Percentiles rank a stretch among this genome's conserved stretches.
phyloP scores from a whole-genome alignment of 768 basidiomycete species.

The Leccinum olivaceopallidum region DNA sequence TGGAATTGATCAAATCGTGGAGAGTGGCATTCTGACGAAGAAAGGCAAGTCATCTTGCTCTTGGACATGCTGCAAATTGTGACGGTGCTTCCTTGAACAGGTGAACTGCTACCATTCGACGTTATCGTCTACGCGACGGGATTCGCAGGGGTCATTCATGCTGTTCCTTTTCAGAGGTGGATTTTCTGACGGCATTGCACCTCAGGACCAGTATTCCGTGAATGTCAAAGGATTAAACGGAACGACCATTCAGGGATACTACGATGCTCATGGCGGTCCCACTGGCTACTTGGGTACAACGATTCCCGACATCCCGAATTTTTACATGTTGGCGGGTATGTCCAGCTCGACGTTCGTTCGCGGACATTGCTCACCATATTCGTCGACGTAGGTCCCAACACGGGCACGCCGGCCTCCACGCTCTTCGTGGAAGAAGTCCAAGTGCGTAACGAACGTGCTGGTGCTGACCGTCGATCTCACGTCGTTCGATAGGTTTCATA shows the following conservation, averaged over 20 bases:
- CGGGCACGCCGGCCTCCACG: slow-evolving; percentile 26
- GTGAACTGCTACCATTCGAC: slow-evolving; percentile 33
- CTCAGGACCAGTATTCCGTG: slow-evolving; percentile 24
- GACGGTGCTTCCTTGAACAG: slow-evolving; percentile 12
- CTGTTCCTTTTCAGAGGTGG: background rate
- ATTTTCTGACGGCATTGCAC: slow-evolving; percentile 1
- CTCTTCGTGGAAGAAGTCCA: slow-evolving; percentile 32
- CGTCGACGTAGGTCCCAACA: slow-evolving; percentile 27
- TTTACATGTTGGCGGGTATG: slow-evolving; percentile 34
- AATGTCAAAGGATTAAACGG: slow-evolving; percentile 27
- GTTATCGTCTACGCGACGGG: slow-evolving; percentile 37
- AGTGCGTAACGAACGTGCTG: slow-evolving; percentile 14
- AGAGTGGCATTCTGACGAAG: slow-evolving; percentile 26
- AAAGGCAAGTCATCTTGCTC: slow-evolving; percentile 14
- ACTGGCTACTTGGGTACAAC: slow-evolving; percentile 34
- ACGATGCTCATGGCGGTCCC: slow-evolving; percentile 31
- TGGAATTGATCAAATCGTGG: slow-evolving; percentile 17
- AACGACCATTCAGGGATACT: slow-evolving; percentile 30
- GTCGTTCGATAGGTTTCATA: slow-evolving; percentile 27
- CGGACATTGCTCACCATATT: background rate
- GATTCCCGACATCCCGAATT: slow-evolving; percentile 39
- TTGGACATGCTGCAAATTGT: background rate
- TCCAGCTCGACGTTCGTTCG: background rate
- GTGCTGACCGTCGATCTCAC: background rate
- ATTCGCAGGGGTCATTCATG: slow-evolving; percentile 27